phyloP scores from a whole-genome alignment of 257 asterid genomes.

The Solanum dulcamara region DNA sequence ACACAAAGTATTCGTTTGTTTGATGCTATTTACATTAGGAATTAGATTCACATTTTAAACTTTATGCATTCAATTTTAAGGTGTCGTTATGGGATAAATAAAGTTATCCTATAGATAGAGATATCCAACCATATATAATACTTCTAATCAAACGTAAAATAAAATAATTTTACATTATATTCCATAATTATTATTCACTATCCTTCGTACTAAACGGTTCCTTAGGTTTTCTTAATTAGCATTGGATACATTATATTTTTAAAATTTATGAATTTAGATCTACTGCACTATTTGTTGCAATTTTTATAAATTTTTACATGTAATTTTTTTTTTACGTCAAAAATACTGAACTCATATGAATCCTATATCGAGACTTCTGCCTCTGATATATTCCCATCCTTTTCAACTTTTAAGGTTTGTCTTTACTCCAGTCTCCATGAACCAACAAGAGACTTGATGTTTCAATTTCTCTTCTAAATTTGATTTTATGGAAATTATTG shows the following conservation, averaged over 20 bases:
- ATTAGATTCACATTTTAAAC: background rate
- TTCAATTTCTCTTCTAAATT: background rate
- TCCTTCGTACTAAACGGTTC: no score
- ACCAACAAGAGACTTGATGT: background rate
- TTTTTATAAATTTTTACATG: no score
- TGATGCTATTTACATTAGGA: background rate
- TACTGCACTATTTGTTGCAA: no score
- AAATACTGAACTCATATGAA: no score
- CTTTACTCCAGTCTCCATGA: background rate
- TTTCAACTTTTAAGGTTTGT: background rate
- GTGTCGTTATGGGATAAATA: no score
- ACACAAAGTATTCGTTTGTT: background rate
- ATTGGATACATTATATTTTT: background rate
- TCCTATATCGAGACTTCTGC: background rate
- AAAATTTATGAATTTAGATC: no score
- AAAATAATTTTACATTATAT: no score
- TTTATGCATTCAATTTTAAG: background rate
- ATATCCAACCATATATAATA: no score
- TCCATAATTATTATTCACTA: no score
- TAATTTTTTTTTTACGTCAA: accelerated
- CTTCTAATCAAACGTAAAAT: no score
- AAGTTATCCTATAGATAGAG: no score
- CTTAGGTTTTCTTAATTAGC: background rate
- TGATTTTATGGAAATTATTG: background rate
- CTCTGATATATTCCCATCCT: background rate